Conservation (phyloP, 225 moss, liverwort and hornwort species). For the Neckera pumila region DNA sequence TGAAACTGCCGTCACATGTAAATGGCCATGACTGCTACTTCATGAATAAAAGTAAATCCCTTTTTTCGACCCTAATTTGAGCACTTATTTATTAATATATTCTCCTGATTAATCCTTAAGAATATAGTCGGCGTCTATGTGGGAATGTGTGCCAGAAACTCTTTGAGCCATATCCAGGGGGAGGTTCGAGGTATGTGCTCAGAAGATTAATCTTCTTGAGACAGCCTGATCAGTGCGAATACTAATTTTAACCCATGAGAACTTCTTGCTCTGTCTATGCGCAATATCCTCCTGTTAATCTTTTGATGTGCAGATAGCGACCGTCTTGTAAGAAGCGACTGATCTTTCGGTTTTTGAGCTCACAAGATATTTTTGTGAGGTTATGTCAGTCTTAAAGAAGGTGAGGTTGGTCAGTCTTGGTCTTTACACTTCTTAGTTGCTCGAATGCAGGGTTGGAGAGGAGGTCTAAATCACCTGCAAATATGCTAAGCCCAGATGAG, state of each 20-base stretch:
- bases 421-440: constrained; percentile 41
- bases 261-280: not conserved
- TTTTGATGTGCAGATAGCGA: not conserved
- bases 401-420: not conserved
- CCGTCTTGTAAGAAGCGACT: not conserved
- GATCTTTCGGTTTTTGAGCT: not conserved
- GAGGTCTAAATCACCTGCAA: constrained; percentile 35
- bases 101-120: not conserved
- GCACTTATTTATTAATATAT: constrained; percentile 1
- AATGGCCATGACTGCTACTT: constrained; percentile 52
- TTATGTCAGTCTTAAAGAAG: not conserved
- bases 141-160: not conserved
- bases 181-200: not conserved
- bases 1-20: constrained; percentile 49
- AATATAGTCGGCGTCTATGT: not conserved
- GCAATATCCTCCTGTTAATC: not conserved
- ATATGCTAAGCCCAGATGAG: constrained; percentile 33
- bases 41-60: constrained; percentile 45
- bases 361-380: not conserved
- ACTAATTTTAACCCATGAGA: not conserved
- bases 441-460: constrained; percentile 51
- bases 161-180: not conserved
- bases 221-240: not conserved
- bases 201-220: not conserved
- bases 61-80: constrained; percentile 13